Evolutionary conservation across 331 rosid genomes (phyloP).

Genomic region (Acacia pycnantha): DNA sequence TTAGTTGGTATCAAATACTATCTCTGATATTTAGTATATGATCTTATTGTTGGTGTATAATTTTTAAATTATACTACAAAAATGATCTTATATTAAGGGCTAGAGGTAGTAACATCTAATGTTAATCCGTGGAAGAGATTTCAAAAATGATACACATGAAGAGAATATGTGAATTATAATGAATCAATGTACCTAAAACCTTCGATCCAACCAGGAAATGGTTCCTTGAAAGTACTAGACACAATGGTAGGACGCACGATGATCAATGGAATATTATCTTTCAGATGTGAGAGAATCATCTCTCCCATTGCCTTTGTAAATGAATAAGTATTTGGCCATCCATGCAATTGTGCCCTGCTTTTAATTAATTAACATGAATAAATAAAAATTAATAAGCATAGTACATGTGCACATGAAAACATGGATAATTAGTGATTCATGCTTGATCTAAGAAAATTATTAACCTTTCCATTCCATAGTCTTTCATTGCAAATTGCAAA

Average conservation of each 20-base stretch:
- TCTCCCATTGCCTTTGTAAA: constrained; percentile 46
- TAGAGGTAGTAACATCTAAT: neutral
- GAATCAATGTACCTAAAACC: constrained; percentile 17
- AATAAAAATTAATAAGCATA: no score
- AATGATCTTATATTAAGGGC: no score
- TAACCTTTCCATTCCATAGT: constrained; percentile 61
- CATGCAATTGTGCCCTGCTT: constrained; percentile 29
- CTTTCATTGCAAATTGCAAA: constrained; percentile 44
- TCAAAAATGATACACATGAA: neutral
- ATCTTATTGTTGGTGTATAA: no score
- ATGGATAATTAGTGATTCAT: neutral
- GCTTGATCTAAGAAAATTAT: neutral
- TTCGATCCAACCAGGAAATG: constrained; percentile 40
- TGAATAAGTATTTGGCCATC: constrained; percentile 33
- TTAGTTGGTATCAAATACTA: neutral
- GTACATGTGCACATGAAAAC: neutral
- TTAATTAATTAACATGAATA: no score
- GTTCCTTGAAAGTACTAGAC: constrained; percentile 9
- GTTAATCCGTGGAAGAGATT: no score
- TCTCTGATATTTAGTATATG: no score
- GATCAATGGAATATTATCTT: constrained; percentile 14
- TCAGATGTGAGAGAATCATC: constrained; percentile 7
- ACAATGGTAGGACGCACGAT: constrained; percentile 27
- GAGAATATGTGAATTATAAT: neutral
- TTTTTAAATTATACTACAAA: no score